These are phyloP conservation scores for Cardamine occulta DNA, from an alignment of 345 rosid genomes.

Conservation along the genomic window DNA sequence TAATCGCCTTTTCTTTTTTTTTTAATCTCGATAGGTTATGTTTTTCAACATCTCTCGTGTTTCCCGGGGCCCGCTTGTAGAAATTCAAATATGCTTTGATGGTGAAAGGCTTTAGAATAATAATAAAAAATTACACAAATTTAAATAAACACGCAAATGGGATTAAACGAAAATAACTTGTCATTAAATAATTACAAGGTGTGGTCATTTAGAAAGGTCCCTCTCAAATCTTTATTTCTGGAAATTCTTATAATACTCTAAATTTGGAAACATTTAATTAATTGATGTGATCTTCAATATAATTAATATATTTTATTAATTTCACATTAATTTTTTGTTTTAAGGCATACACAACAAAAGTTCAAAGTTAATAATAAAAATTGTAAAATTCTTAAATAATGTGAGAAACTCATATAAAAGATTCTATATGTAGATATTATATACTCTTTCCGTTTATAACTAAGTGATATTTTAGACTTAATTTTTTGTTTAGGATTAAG, in stretches of 20 bases:
- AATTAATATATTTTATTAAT: neutral
- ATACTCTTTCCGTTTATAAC: too few species aligned
- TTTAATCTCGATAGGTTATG: conserved; percentile 14
- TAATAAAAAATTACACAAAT: neutral
- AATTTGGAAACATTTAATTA: conserved; percentile 16
- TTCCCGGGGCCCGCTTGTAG: conserved; percentile 29
- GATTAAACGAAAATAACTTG: neutral
- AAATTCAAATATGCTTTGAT: conserved; percentile 38
- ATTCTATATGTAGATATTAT: too few species aligned
- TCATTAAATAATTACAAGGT: conserved; percentile 11
- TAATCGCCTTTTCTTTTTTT: conserved; percentile 2
- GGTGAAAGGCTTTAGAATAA: conserved; percentile 28
- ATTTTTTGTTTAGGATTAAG: too few species aligned
- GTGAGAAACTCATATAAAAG: too few species aligned
- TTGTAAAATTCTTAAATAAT: too few species aligned
- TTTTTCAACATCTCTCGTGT: conserved; percentile 41
- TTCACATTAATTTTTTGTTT: neutral
- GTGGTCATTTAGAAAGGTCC: conserved; percentile 32
- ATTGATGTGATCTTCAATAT: conserved; percentile 3
- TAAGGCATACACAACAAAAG: too few species aligned
- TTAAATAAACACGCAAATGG: conserved; percentile 35
- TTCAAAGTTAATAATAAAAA: too few species aligned
- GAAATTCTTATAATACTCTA: conserved; percentile 13
- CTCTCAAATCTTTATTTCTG: conserved; percentile 26
- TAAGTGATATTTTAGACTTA: too few species aligned